phyloP scores from a whole-genome alignment of 2,329 filamentous ascomycete species.

The Bimuria novae-zelandiae region DNA sequence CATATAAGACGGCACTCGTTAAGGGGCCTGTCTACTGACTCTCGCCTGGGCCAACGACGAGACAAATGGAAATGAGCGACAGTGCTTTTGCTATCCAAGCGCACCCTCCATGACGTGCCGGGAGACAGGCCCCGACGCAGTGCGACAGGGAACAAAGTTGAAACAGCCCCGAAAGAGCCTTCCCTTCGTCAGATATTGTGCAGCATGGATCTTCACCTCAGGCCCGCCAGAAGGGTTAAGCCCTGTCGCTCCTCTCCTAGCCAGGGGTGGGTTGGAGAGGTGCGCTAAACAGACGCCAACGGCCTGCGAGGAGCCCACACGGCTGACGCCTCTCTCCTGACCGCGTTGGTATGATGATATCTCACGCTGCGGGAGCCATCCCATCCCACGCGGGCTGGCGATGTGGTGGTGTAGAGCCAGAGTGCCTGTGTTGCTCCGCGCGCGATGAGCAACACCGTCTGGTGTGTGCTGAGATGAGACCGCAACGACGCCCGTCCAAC shows the following conservation, averaged over 20 bases:
- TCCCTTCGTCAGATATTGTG: constrained; percentile 3
- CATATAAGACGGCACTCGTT: constrained; percentile 36
- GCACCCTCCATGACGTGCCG: constrained; percentile 48
- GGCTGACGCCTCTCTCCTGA: too few species aligned
- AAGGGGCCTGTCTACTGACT: constrained; percentile 38
- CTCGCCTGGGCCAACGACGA: constrained; percentile 43
- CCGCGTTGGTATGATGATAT: too few species aligned
- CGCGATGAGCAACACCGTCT: not conserved
- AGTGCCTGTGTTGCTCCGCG: too few species aligned
- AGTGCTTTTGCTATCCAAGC: constrained; percentile 42
- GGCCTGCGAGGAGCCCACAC: too few species aligned
- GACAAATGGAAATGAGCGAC: constrained; percentile 47
- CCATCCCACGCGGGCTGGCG: constrained; percentile 8
- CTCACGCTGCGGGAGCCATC: too few species aligned
- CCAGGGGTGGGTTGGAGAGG: constrained; percentile 12
- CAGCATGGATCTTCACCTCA: constrained; percentile 30
- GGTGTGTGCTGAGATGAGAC: constrained; percentile 34
- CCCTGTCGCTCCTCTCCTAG: constrained; percentile 3
- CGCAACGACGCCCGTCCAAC: constrained; percentile 34
- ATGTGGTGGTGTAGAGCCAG: too few species aligned
- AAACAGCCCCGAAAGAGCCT: constrained; percentile 26
- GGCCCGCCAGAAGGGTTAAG: constrained; percentile 15
- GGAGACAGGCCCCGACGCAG: constrained; percentile 36
- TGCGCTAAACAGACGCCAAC: constrained; percentile 11
- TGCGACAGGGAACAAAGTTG: constrained; percentile 31